Evolutionary conservation across 2,329 filamentous ascomycete species (phyloP).

Genomic region (Rhinocladiella mackenziei): DNA sequence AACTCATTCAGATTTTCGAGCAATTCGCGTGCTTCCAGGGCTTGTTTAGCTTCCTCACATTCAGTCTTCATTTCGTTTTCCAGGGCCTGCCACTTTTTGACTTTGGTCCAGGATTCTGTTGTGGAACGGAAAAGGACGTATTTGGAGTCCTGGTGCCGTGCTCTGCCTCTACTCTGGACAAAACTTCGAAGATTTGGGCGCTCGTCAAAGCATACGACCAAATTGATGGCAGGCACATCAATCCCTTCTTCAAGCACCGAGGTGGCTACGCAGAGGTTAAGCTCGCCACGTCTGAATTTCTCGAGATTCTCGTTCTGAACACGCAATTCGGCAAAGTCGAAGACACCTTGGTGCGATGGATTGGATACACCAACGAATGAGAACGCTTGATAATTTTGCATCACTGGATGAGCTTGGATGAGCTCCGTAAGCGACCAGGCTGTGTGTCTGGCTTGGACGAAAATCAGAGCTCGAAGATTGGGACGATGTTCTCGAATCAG

Average conservation of each 20-base stretch:
- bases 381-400: constrained; percentile 38
- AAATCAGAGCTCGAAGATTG: constrained; percentile 59
- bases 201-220: constrained; percentile 62
- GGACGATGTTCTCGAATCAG: constrained; percentile 41
- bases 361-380: constrained; percentile 53
- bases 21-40: constrained; percentile 39
- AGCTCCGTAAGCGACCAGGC: constrained; percentile 59
- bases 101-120: constrained; percentile 30
- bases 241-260: constrained; percentile 57
- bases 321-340: constrained; percentile 48
- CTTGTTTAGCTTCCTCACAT: constrained; percentile 52
- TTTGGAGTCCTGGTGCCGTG: constrained; percentile 54
- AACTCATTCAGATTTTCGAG: constrained; percentile 49
- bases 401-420: constrained; percentile 50
- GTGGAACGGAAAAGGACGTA: constrained; percentile 50
- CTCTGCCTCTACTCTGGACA: constrained; percentile 62
- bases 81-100: constrained; percentile 58
- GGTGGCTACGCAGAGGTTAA: constrained; percentile 57
- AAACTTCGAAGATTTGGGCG: constrained; percentile 62
- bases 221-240: constrained; percentile 59
- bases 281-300: constrained; percentile 51
- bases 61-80: constrained; percentile 69
- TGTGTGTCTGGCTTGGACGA: constrained; percentile 60
- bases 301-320: constrained; percentile 44
- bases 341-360: constrained; percentile 39